Evolutionary conservation across 306 rosid species (phyloP).

Genomic region (Gastrolobium bilobum): DNA sequence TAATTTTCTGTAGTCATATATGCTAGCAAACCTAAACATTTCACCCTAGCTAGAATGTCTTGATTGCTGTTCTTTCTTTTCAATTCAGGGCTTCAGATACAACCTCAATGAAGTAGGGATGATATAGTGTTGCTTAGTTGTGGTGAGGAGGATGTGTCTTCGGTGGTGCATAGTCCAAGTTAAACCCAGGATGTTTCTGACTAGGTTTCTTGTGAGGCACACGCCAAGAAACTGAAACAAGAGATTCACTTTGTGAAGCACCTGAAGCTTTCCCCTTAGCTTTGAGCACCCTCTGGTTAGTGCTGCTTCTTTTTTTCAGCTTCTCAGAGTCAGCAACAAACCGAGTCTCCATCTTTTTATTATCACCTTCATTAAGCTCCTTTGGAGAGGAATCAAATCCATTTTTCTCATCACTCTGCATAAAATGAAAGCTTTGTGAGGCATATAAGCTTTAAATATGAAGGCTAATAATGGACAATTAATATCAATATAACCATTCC

Average conservation of each 20-base stretch:
- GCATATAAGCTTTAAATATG: neutral
- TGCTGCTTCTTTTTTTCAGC: conserved; percentile 30
- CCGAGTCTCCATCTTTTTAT: conserved; percentile 12
- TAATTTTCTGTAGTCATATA: conserved; percentile 1
- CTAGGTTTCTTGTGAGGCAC: conserved; percentile 67
- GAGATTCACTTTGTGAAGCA: conserved; percentile 38
- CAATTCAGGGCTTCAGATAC: neutral
- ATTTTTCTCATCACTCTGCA: conserved; percentile 56
- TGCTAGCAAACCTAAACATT: conserved; percentile 34
- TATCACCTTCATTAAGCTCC: conserved; percentile 36
- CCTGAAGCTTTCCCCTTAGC: conserved; percentile 28
- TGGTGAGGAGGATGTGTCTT: conserved; percentile 91
- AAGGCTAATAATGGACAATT: neutral
- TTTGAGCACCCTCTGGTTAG: conserved; percentile 25
- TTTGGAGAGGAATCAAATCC: conserved; percentile 41
- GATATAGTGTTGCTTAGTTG: conserved; percentile 54
- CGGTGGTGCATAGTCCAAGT: conserved; percentile 79
- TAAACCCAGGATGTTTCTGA: conserved; percentile 66
- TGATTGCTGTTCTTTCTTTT: neutral
- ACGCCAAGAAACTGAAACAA: conserved; percentile 62
- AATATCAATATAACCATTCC: too few species aligned
- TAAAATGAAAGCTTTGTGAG: conserved; percentile 5
- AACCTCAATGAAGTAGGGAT: neutral
- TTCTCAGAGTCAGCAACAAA: conserved; percentile 35
- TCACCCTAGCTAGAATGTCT: conserved; percentile 23